A percentile compares a stretch with the other conserved stretches of the same genome.
These are phyloP conservation scores for Prunella vulgaris DNA, from an alignment of 257 asterid genomes.

Conservation along the genomic window DNA sequence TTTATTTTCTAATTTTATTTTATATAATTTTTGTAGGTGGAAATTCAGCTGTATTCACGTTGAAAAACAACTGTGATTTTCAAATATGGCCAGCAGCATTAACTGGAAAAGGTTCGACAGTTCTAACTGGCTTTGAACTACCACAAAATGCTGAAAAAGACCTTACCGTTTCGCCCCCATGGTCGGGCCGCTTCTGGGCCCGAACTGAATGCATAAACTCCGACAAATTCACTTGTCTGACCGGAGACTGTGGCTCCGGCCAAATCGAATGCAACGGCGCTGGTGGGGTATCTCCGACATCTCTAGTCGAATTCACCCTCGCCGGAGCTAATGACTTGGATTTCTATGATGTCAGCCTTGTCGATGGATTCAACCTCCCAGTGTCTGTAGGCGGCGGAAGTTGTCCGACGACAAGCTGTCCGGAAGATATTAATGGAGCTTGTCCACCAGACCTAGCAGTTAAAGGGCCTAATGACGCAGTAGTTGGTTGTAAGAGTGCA, in stretches of 20 bases:
- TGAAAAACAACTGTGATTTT: slow-evolving; percentile 38
- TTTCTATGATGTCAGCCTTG: slow-evolving; percentile 45
- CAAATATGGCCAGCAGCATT: slow-evolving; percentile 54
- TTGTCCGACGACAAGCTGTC: slow-evolving; percentile 25
- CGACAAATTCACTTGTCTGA: slow-evolving; percentile 30
- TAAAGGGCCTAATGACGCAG: slow-evolving; percentile 6
- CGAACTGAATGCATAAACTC: slow-evolving; percentile 31
- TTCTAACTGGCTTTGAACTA: slow-evolving; percentile 37
- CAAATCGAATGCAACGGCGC: slow-evolving; percentile 35
- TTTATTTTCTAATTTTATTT: no score
- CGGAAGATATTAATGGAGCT: slow-evolving; percentile 22
- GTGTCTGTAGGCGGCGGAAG: slow-evolving; percentile 13
- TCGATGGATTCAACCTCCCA: slow-evolving; percentile 51
- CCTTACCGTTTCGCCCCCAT: slow-evolving; percentile 21
- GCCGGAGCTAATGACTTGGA: slow-evolving; percentile 23
- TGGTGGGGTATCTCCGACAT: slow-evolving; percentile 36
- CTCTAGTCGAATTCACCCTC: slow-evolving; percentile 39
- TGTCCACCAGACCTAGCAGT: slow-evolving; percentile 35
- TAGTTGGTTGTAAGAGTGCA: slow-evolving; percentile 50
- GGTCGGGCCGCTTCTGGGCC: slow-evolving; percentile 60
- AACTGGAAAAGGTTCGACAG: slow-evolving; percentile 27
- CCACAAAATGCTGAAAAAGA: slow-evolving; percentile 20
- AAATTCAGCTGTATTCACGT: slow-evolving; percentile 30
- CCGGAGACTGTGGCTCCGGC: slow-evolving; percentile 43
- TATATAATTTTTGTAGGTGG: slow-evolving; percentile 17